Percentiles rank a stretch among this genome's conserved stretches.
phyloP scores from a whole-genome alignment of 2,329 filamentous ascomycete species.

The Hymenoscyphus fraxineus region DNA sequence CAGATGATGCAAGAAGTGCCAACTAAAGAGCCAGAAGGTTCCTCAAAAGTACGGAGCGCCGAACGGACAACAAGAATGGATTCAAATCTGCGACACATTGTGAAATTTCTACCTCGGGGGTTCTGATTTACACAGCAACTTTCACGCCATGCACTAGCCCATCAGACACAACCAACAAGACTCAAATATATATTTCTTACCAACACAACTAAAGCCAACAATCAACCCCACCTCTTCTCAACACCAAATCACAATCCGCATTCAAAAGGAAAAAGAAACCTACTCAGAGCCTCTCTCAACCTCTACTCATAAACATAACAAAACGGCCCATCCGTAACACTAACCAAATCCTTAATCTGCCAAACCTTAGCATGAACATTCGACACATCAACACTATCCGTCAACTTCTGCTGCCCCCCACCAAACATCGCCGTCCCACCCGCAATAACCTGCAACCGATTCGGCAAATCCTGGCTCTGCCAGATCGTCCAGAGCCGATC shows the following conservation, averaged over 20 bases:
- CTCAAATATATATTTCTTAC: too few relatives aligned
- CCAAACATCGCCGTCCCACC: slow-evolving; percentile 21
- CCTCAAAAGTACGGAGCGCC: too few relatives aligned
- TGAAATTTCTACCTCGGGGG: too few relatives aligned
- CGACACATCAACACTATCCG: slow-evolving; percentile 15
- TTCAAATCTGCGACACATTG: too few relatives aligned
- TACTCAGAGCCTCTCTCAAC: background rate
- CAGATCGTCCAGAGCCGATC: slow-evolving; percentile 46
- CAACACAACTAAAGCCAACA: background rate
- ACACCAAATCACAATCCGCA: background rate
- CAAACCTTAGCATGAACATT: slow-evolving; percentile 12
- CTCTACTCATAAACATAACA: slow-evolving; percentile 44
- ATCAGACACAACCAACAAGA: too few relatives aligned
- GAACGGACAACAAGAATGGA: too few relatives aligned
- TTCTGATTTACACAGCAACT: too few relatives aligned
- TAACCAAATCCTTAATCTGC: slow-evolving; percentile 30
- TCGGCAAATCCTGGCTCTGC: slow-evolving; percentile 41
- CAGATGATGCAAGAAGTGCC: too few relatives aligned
- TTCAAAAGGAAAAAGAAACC: background rate
- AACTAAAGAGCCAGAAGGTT: too few relatives aligned
- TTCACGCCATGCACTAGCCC: too few relatives aligned
- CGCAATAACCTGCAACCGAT: slow-evolving; percentile 19
- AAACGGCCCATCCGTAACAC: slow-evolving; percentile 41
- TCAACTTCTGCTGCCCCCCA: slow-evolving; percentile 18
- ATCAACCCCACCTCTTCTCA: background rate